Base-by-base conservation (phyloP, 1,139 yeast species). In the Blastobotrys buckinghamii region DNA sequence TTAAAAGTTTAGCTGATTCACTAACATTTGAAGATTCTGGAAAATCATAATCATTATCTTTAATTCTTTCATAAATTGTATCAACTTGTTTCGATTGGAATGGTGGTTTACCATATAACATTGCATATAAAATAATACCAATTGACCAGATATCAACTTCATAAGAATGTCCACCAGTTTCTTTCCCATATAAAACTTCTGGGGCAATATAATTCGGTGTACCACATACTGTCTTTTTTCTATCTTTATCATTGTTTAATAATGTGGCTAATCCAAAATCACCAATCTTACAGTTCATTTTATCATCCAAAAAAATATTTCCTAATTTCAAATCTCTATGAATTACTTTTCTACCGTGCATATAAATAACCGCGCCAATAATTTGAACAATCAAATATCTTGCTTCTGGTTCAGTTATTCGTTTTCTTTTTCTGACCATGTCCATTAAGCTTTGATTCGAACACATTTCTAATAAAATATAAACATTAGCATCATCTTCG, bases 201-300 rank as follows among this genome's bases (percentile, higher is more conserved):
- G 98, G 98, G 0, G 97, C 97, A 64, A 92, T 92, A 66, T 92
- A 92, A 69, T 92, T 92, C 52, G 98, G 98, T 15, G 98, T 92
- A 50, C 98, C 98, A 68, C 98, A 92, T 50, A 92, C 87, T 45
- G 98, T 90, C 63, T 82, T 86, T 62, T 90, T 88, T 58, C 94
- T 79, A 48, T 87, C 86, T 52, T 77, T 78, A 35, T 75, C 73
- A 30, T 81, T 74, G 36, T 85, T 85, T 55, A 90, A 74, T 15
- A 87, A 84, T 1, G 97, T 89, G 12, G 98, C 98, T 55, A 92
- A 76, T 39, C 98, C 98, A 70, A 92, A 92, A 67, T 92, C 98
- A 54, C 97, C 97, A 58, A 92, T 84, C 65, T 92, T 92, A 62
- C 89, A 76, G 66, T 88, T 86, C 95, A 90, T 90, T 45, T 86